phyloP scores from a whole-genome alignment of 2,329 filamentous ascomycete genomes.

The Ceratocystis alfenasii region DNA sequence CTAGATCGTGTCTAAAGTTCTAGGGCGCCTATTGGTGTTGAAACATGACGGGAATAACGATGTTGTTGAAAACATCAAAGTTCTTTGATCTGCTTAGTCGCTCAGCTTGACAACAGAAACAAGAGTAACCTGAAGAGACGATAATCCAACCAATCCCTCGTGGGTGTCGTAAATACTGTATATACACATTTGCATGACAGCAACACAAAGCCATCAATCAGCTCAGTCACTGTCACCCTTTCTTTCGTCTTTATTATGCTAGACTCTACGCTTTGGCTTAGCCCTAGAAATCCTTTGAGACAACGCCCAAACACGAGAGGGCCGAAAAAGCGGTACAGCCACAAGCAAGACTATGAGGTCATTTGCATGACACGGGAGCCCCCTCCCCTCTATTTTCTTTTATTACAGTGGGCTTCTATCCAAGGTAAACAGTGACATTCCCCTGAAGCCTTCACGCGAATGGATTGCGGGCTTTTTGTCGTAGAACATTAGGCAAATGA shows the following conservation, averaged over 20 bases:
- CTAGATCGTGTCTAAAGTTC: background rate
- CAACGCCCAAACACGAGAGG: constrained; percentile 1
- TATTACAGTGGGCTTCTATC: background rate
- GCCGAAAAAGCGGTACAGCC: background rate
- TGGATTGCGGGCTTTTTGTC: background rate
- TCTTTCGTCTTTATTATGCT: background rate
- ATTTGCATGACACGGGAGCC: background rate
- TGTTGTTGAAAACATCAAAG: background rate
- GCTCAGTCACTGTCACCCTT: background rate
- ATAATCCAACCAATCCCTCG: background rate
- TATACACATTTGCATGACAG: background rate
- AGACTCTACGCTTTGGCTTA: constrained; percentile 1
- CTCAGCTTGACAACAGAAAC: background rate
- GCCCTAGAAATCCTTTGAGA: background rate
- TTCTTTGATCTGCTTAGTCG: background rate
- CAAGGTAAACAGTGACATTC: too few species aligned
- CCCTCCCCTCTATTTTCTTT: too few species aligned
- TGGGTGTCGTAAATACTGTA: background rate
- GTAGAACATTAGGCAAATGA: too few species aligned
- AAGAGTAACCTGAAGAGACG: background rate
- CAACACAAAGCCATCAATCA: background rate
- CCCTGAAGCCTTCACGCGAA: background rate
- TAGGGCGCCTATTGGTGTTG: background rate
- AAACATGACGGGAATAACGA: background rate
- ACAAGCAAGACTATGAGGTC: background rate